These are phyloP conservation scores for Spathaspora girioi DNA, from an alignment of 805 yeast genomes.

Conservation along the genomic window DNA sequence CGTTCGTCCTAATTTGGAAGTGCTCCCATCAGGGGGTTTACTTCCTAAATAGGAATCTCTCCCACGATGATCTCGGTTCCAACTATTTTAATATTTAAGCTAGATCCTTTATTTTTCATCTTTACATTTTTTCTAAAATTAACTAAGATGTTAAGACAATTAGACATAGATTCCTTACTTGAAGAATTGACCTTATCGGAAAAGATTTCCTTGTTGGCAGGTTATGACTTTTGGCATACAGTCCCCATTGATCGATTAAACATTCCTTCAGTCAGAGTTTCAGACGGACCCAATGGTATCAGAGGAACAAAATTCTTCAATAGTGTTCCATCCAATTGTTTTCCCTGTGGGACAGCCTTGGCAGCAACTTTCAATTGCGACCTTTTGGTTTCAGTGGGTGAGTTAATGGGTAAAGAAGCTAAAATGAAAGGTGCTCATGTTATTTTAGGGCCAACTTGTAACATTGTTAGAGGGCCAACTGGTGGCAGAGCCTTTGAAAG, in stretches of 20 bases:
- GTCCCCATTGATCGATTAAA: slow-evolving; percentile 33
- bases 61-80: background rate
- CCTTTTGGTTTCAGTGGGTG: slow-evolving; percentile 46
- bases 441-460: slow-evolving; percentile 37
- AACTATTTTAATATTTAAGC: background rate
- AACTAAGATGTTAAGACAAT: slow-evolving; percentile 3
- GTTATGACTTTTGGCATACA: slow-evolving; percentile 51
- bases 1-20: background rate
- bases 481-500: slow-evolving; percentile 66
- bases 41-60: background rate
- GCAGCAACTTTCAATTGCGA: slow-evolving; percentile 55
- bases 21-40: background rate
- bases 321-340: slow-evolving; percentile 52
- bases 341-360: slow-evolving; percentile 60
- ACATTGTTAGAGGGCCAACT: slow-evolving; percentile 56
- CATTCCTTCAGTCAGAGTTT: slow-evolving; percentile 45
- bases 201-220: slow-evolving; percentile 34
- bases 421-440: slow-evolving; percentile 48
- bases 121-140: background rate
- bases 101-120: background rate
- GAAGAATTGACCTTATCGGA: slow-evolving; percentile 26
- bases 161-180: slow-evolving; percentile 28
- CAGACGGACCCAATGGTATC: slow-evolving; percentile 64
- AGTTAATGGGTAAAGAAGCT: slow-evolving; percentile 52
- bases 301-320: slow-evolving; percentile 57